Evolutionary conservation across 352 stramenopile species (phyloP).

Genomic region (Phytophthora pisi): DNA sequence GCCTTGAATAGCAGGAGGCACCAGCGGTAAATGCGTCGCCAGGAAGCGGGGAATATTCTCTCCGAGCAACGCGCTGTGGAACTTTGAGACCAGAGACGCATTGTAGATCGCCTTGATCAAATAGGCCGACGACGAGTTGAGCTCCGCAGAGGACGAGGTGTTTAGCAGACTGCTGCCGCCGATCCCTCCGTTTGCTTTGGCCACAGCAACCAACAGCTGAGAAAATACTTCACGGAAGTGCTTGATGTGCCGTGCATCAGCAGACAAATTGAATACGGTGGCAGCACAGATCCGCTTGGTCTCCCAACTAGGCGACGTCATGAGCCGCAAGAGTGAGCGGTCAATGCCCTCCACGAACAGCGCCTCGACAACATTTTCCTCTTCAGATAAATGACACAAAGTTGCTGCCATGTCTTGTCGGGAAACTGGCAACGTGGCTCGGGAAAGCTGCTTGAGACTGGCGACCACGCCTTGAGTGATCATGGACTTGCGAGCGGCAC

Average conservation of each 20-base stretch:
- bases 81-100: slow-evolving; percentile 53
- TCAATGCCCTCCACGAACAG: slow-evolving; percentile 79
- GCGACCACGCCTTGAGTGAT: slow-evolving; percentile 54
- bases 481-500: slow-evolving; percentile 57
- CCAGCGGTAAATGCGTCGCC: slow-evolving; percentile 45
- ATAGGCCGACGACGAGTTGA: slow-evolving; percentile 36
- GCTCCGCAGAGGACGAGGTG: slow-evolving; percentile 4
- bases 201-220: slow-evolving; percentile 51
- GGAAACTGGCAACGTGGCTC: slow-evolving; percentile 32
- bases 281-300: slow-evolving; percentile 76
- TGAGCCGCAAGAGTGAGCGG: slow-evolving; percentile 55
- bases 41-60: slow-evolving; percentile 76
- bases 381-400: slow-evolving; percentile 71
- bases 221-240: slow-evolving; percentile 70
- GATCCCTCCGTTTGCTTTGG: slow-evolving; percentile 24
- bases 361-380: slow-evolving; percentile 54
- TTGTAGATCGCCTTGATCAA: slow-evolving; percentile 83
- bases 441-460: slow-evolving; percentile 51
- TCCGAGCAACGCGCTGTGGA: slow-evolving; percentile 61
- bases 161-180: slow-evolving; percentile 23
- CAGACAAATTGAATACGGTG: slow-evolving; percentile 74
- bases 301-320: slow-evolving; percentile 50
- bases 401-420: slow-evolving; percentile 72
- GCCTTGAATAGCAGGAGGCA: slow-evolving; percentile 44
- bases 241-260: slow-evolving; percentile 58